Base-by-base conservation (phyloP, 2,329 filamentous ascomycete species). In the Elsinoe fawcettii region DNA sequence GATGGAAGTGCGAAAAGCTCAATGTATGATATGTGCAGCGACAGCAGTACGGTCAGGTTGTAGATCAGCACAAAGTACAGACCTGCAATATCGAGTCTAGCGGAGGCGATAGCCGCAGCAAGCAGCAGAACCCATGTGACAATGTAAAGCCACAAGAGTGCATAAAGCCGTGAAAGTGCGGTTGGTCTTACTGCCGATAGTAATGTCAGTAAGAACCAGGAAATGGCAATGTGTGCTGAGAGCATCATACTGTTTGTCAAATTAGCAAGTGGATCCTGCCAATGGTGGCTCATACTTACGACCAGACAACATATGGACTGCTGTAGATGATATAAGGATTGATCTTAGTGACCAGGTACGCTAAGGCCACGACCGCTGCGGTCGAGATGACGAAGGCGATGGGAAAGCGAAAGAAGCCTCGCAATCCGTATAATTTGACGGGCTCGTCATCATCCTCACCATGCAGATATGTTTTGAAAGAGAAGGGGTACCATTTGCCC, bases 311-410 rank as follows among this genome's bases (percentile, higher is more conserved):
- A 69, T 93, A 97, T 49, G 85, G 80, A 65, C 87, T 95, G 72
- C 89, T 91, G 73, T 96, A 93, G n/a, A 93, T 77, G 64, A 97
- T 90, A 65, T 89, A 81, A 1, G 92, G 90, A 67, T 97, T 97
- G 67, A 92, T 74, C 70, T 93, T 95, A 36, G 82, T 81, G 41
- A 95, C 66, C 54, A 97, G 72, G 63, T 87, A 87, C 1, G 88
- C 86, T 16, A 89, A 77, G 0, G 82, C 88, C 22, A 95, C 70
- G 0, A 87, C 82, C n/a, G 87, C 74, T 0, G 78, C 84, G 1
- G 80, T 82, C 0, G 91, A 80, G 32, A 89, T 77, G 18, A 79
- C 66, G 39, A 96, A 77, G 1, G 90, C 83, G 51, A 96, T 74
- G 0, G 91, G 90, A 63, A 90, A 93, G 32, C 92, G 83, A 71